Base-by-base conservation (phyloP, 257 asterid species). In the Plantago major region DNA sequence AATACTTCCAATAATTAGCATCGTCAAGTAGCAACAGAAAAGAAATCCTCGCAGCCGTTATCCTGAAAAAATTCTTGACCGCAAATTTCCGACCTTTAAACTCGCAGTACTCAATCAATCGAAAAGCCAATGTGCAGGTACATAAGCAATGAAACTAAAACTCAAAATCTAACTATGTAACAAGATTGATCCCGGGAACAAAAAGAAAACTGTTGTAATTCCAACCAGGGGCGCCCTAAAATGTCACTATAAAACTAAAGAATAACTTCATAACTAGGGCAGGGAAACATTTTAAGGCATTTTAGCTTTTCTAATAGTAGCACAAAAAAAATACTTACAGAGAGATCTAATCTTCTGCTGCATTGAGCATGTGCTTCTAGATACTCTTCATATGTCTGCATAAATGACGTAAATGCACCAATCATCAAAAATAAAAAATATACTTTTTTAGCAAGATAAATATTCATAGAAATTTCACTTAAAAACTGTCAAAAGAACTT, bases 351-450 rank as follows among this genome's bases (percentile, higher is more conserved):
- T 78, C 66, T 82, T 80, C 76, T 72, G 77, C 68, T 62, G 67
- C 79, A 73, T 74, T 76, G 82, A 70, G 75, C 72, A 75, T 84
- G 87, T 65, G 95, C 96, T 74, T 88, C 98, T 65, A 88, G 74
- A 69, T 91, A 91, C 70, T 91, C 96, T 78, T 91, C 98, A 84
- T 91, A 91, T 18, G 92, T 86, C 98, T 91, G 85, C 86, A 76
- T 62, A 38, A 71, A 53, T 40, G 53, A 65, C 44, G 79, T 60
- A 58, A 62, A 67, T 1, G 61, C 42, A 49, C 66, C 58, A 67
- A 62, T 46, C 65, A 65, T 57, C 67, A 83, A 65, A n/a, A n/a
- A n/a, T n/a, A n/a, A n/a, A n/a, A n/a, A n/a, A n/a, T n/a, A 65
- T 11, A 22, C 6, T 43, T 14, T 22, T 59, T 15, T 8, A 19